Conservation (phyloP, 257 asterid species). For the Datura wrightii region DNA sequence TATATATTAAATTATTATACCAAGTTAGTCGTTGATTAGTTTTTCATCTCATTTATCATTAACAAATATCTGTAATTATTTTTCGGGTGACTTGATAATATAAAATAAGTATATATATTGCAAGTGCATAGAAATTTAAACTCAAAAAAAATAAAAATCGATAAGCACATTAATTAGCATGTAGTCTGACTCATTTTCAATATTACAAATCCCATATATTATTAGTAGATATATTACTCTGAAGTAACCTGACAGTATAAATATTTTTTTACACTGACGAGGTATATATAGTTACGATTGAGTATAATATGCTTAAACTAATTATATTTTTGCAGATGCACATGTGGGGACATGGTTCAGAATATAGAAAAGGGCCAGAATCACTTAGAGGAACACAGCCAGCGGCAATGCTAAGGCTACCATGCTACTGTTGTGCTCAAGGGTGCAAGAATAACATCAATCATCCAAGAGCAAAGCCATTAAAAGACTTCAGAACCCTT, state of each 20-base stretch:
- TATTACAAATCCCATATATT: no score
- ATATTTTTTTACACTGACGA: no score
- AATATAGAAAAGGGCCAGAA: conserved; percentile 79
- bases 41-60: background rate
- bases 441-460: conserved; percentile 92
- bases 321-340: conserved; percentile 66
- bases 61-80: background rate
- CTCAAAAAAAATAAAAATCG: background rate
- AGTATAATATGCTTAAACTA: no score
- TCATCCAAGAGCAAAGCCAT: conserved; percentile 84
- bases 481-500: conserved; percentile 88
- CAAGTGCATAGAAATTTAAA: background rate
- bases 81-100: background rate
- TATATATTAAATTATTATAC: background rate
- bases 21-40: background rate
- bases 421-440: conserved; percentile 84
- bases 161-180: background rate
- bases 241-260: background rate
- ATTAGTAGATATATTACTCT: no score
- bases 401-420: conserved; percentile 84
- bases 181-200: no score
- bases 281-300: no score
- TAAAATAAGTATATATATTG: background rate
- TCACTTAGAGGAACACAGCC: conserved; percentile 86
- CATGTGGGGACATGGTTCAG: conserved; percentile 99